Base-by-base conservation (phyloP, 2,329 filamentous ascomycete species). In the Colletotrichum cereale region DNA sequence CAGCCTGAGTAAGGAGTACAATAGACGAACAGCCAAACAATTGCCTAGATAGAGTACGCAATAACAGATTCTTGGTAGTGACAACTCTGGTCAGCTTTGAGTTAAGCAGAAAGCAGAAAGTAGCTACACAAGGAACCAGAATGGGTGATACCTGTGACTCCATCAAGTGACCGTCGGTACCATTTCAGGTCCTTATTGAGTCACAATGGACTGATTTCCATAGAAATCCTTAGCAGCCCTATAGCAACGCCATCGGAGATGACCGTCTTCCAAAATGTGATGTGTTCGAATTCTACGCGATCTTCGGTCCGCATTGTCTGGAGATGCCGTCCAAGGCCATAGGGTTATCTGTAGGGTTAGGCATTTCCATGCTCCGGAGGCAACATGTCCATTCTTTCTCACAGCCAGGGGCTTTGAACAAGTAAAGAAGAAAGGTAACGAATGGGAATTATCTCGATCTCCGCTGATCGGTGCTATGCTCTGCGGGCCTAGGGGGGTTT, bases 1-100 rank as follows among this genome's bases (percentile, higher is more conserved):
- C 75, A 77, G 2, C 75, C 75, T 2, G 75, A 75, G 42, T 69
- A 75, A 16, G 75, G 75, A 2, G 67, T 75, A 67, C 75, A 76
- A 42, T 75, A 76, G n/a, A 76, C 65, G 29, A 77, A 77, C 24
- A 75, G 48, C 75, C 75, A 75, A 7, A 65, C 52, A 10, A 77
- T 73, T 0, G 73, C 71, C 38, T 76, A 74, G 31, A 75, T 74
- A 1, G 75, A 73, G 55, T 75, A 77, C 2, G 66, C 61, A 7
- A 73, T 50, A 26, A 76, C 74, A 11, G 76, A 76, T 1, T 29
- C 73, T 74, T n/a, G 3, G 3, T 2, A 8, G 3, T 18, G 16
- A 24, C n/a, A 7, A 16, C 14, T 24, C 24, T 4, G 4, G 29
- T 36, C 24, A 29, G 31, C 10, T 8, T 34, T 24, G 52, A 21